Base-by-base conservation (phyloP, 2,329 filamentous ascomycete species). In the Sporothrix mexicana region DNA sequence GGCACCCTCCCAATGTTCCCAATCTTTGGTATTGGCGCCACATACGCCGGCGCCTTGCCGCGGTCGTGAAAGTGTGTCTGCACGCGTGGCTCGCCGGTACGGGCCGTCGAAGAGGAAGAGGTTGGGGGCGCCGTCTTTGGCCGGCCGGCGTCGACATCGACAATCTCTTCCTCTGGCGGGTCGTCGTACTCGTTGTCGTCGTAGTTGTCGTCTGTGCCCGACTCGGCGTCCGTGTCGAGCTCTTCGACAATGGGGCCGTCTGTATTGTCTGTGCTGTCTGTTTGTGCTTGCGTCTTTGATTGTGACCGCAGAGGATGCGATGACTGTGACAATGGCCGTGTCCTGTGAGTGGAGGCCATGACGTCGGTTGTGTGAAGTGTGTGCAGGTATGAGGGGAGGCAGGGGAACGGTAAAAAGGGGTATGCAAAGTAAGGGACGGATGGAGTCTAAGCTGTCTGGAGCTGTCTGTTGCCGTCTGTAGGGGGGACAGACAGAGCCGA, bases 11-110 rank as follows among this genome's bases (percentile, higher is more conserved):
- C 75, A 30, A 80, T 83, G 49, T 79, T 73, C 1, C 75, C 75
- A 41, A 80, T 83, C 55, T 79, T 80, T 2, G 80, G 80, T 67
- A 84, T 84, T 0, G 83, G 82, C 5, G 81, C 76, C n/a, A 84
- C 80, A 74, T 81, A 82, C 47, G 82, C 79, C 4, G 81, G 80
- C 53, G 47, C 73, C 12, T 25, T 23, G 49, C 70, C 74, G 49
- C 67, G 69, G 30, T 73, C 43, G 51, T 49, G 20, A 9, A 70
- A 61, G 23, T 70, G 66, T 41, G 55, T 51, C 41, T 62, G 55
- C 41, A 57, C 36, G 30, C 49, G 36, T 5, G 68, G 66, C 13
- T 69, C 66, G 25, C 68, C 68, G 41, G 13, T 47, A 12, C 53
- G 51, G 53, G 53, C 23, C 3, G 64, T 12, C 23, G 64, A 20